A percentile compares a stretch with the other conserved stretches of the same genome.
These are phyloP conservation scores for Heliocybe sulcata DNA, from an alignment of 1,284 basidiomycete genomes.

Conservation along the genomic window DNA sequence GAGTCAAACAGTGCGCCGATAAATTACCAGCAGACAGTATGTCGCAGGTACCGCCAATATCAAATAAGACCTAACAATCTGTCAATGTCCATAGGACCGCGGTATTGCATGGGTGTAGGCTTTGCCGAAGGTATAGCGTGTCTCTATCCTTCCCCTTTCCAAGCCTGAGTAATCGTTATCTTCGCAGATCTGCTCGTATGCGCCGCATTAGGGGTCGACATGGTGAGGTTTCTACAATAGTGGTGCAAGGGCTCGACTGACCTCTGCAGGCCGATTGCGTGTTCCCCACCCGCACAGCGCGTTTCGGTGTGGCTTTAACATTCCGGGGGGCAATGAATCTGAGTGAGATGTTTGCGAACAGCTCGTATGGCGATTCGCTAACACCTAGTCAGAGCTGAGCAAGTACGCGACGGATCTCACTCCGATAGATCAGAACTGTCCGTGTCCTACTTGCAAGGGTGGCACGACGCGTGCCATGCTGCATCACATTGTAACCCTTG, in stretches of 20 bases:
- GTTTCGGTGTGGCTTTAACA: slow-evolving; percentile 82
- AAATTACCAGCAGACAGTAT: slow-evolving; percentile 66
- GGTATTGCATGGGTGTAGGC: slow-evolving; percentile 85
- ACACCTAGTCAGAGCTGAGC: slow-evolving; percentile 40
- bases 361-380: not conserved
- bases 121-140: slow-evolving; percentile 77
- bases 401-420: slow-evolving; percentile 63
- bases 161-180: slow-evolving; percentile 1
- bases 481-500: slow-evolving; percentile 65
- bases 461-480: slow-evolving; percentile 64
- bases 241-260: slow-evolving; percentile 1
- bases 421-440: slow-evolving; percentile 68
- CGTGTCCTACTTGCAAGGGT: slow-evolving; percentile 70
- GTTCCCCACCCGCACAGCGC: slow-evolving; percentile 81
- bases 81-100: slow-evolving; percentile 44
- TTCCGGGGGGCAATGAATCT: slow-evolving; percentile 74
- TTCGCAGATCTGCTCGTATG: slow-evolving; percentile 80
- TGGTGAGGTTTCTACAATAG: slow-evolving; percentile 44
- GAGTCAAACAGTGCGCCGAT: slow-evolving; percentile 74
- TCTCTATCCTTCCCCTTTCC: no score
- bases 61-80: slow-evolving; percentile 5
- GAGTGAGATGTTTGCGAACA: slow-evolving; percentile 33
- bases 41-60: slow-evolving; percentile 19
- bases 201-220: slow-evolving; percentile 82
- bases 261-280: slow-evolving; percentile 77